Evolutionary conservation across 2,329 filamentous ascomycete genomes (phyloP).

Genomic region (Pseudogymnoascus sp.): DNA sequence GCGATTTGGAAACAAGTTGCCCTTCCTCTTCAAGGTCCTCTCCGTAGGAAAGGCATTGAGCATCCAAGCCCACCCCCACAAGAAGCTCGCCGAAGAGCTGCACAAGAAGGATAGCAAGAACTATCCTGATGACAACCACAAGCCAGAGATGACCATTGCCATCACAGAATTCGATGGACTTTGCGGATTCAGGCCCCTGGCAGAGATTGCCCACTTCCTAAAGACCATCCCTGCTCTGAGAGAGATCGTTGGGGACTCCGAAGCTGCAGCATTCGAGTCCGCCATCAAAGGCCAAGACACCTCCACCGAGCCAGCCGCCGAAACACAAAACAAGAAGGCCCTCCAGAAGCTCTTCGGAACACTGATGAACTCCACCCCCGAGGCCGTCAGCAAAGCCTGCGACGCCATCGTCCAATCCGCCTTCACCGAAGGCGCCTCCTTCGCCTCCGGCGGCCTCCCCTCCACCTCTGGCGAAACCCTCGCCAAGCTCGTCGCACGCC

Average conservation of each 20-base stretch:
- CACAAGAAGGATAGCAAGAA: constrained; percentile 83
- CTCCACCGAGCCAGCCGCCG: constrained; percentile 28
- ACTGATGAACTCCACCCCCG: constrained; percentile 68
- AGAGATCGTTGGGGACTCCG: constrained; percentile 56
- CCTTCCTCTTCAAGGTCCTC: constrained; percentile 96
- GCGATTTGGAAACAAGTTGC: constrained; percentile 72
- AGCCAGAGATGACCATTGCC: constrained; percentile 98
- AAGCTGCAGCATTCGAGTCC: constrained; percentile 46
- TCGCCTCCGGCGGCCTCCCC: constrained; percentile 64
- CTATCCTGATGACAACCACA: constrained; percentile 99
- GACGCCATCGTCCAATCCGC: constrained; percentile 64
- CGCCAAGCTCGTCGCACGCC: constrained; percentile 64
- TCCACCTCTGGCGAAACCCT: constrained; percentile 62
- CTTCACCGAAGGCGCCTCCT: constrained; percentile 56
- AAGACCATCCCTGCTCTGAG: constrained; percentile 52
- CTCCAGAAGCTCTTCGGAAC: constrained; percentile 67
- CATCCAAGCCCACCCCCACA: constrained; percentile 95
- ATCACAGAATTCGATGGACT: constrained; percentile 93
- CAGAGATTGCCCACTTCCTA: constrained; percentile 76
- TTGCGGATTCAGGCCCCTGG: constrained; percentile 85
- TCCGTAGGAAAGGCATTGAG: constrained; percentile 93
- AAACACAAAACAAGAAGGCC: constrained; percentile 63
- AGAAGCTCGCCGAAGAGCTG: constrained; percentile 82
- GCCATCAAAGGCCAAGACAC: constrained; percentile 47
- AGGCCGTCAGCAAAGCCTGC: constrained; percentile 55